A percentile compares a stretch with the other conserved stretches of the same genome.
phyloP scores from a whole-genome alignment of 2,329 filamentous ascomycete species.

The Hyphodiscus sp. region DNA sequence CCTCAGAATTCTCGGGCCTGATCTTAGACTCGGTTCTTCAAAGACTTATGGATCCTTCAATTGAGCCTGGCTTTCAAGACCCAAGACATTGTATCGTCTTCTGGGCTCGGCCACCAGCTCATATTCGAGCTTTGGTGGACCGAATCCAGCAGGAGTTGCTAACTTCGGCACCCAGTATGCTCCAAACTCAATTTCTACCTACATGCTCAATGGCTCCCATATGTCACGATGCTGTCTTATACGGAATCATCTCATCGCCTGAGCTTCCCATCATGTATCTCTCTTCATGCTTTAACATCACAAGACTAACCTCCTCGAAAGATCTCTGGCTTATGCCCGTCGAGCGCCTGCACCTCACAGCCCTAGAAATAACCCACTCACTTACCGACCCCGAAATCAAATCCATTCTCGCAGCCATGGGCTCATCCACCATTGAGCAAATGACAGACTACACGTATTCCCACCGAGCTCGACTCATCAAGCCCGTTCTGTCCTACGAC shows the following conservation, averaged over 20 bases:
- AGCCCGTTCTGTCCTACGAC: conserved; percentile 78
- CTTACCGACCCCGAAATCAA: conserved; percentile 64
- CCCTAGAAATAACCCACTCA: conserved; percentile 78
- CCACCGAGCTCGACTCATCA: conserved; percentile 70
- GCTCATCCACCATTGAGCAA: conserved; percentile 42
- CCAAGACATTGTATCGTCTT: conserved; percentile 77
- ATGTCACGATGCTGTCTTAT: not conserved
- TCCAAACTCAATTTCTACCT: not conserved
- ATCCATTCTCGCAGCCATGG: conserved; percentile 51
- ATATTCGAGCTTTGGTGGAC: conserved; percentile 60
- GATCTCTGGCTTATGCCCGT: conserved; percentile 83
- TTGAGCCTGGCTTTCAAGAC: conserved; percentile 66
- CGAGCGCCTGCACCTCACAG: conserved; percentile 75
- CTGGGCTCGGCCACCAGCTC: conserved; percentile 76
- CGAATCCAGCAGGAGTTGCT: conserved; percentile 62
- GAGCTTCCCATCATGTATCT: not conserved
- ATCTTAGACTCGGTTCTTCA: conserved; percentile 70
- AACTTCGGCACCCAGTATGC: conserved; percentile 62
- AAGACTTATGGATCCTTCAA: conserved; percentile 56
- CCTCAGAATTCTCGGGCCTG: conserved; percentile 60
- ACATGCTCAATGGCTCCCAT: not conserved
- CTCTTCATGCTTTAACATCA: not conserved
- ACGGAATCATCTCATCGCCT: no score
- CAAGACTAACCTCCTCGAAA: conserved; percentile 30
- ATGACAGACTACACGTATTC: conserved; percentile 61